Conservation (phyloP, 176 grass and related monocot species). For the Avena eriantha region DNA sequence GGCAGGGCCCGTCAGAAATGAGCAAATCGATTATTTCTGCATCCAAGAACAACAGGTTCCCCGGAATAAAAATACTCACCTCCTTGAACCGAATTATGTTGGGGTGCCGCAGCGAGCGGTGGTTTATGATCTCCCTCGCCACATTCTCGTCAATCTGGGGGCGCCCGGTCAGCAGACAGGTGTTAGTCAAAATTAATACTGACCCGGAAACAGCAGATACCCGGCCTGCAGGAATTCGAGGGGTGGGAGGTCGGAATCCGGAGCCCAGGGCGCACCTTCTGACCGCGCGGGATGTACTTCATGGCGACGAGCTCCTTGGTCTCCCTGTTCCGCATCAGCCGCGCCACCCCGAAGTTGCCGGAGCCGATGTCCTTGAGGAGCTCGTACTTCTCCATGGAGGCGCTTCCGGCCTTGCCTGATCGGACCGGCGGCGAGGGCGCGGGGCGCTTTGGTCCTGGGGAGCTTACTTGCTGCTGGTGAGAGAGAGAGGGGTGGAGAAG, state of each 20-base stretch:
- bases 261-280: constrained; percentile 54
- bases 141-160: constrained; percentile 11
- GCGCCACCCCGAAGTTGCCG: constrained; percentile 84
- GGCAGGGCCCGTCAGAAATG: neutral
- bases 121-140: constrained; percentile 18
- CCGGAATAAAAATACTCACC: neutral
- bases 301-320: constrained; percentile 94
- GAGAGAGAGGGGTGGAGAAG: neutral
- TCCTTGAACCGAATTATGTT: constrained; percentile 1
- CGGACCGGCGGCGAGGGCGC: neutral
- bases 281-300: constrained; percentile 84
- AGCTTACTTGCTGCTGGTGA: constrained; percentile 5
- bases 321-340: constrained; percentile 83
- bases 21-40: neutral
- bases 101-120: neutral
- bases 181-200: constrained; percentile 40
- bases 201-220: neutral
- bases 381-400: constrained; percentile 83
- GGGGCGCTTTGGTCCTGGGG: neutral
- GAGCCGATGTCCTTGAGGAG: constrained; percentile 80
- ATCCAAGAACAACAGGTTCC: neutral
- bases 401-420: neutral
- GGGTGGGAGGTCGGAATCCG: neutral
- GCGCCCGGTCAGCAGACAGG: constrained; percentile 48
- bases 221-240: neutral